Evolutionary conservation across 257 asterid genomes (phyloP).

Genomic region (Verbascum thapsus): DNA sequence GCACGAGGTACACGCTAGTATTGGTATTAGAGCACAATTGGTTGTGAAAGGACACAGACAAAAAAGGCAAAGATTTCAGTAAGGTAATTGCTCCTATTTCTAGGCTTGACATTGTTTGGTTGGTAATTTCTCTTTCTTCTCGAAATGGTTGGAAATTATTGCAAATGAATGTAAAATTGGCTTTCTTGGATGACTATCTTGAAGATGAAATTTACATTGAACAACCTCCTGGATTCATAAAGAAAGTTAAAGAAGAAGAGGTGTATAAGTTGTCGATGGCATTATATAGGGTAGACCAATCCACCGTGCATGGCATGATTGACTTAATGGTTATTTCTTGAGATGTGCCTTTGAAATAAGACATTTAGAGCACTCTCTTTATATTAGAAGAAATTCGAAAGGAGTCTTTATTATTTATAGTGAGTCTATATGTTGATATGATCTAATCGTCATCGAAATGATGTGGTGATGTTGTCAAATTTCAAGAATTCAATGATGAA

Average conservation of each 20-base stretch:
- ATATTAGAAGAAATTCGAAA: background rate
- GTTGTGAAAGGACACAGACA: too few relatives aligned
- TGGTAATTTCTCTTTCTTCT: too few relatives aligned
- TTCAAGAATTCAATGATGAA: conserved; percentile 19
- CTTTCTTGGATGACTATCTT: too few relatives aligned
- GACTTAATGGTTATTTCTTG: conserved; percentile 10
- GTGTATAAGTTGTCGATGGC: background rate
- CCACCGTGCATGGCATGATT: conserved; percentile 16
- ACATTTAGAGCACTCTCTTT: conserved; percentile 17
- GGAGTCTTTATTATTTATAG: conserved; percentile 8
- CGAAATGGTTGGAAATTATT: too few relatives aligned
- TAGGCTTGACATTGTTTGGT: too few relatives aligned
- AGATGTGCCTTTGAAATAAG: conserved; percentile 5
- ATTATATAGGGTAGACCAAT: background rate
- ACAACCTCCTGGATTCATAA: conserved; percentile 13
- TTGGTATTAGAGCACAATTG: too few relatives aligned
- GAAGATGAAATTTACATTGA: conserved; percentile 21
- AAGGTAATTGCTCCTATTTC: too few relatives aligned
- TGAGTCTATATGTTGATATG: conserved; percentile 17
- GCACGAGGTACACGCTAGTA: too few relatives aligned
- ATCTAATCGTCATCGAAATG: background rate
- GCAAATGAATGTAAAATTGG: too few relatives aligned
- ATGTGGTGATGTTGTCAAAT: background rate
- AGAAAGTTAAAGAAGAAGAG: too few relatives aligned
- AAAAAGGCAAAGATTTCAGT: too few relatives aligned